phyloP scores from a whole-genome alignment of 306 rosid species.

The Sicyos edulis region DNA sequence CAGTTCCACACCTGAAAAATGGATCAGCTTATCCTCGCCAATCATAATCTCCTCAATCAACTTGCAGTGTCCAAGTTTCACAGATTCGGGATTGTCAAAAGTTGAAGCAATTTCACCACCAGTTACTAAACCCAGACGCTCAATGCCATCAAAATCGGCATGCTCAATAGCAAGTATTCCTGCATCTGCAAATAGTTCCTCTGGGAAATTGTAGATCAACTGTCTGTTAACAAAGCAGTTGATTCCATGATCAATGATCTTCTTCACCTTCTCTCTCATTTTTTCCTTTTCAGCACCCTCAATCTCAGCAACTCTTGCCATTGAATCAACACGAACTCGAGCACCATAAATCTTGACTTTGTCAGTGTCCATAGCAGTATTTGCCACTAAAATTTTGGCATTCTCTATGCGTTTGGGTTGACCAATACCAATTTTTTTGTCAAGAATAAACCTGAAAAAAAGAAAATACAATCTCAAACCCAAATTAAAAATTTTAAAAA shows the following conservation, averaged over 20 bases:
- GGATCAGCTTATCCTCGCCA: slow-evolving; percentile 91
- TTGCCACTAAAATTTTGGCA: slow-evolving; percentile 87
- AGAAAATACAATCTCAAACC: slow-evolving; percentile 15
- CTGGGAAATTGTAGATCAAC: slow-evolving; percentile 91
- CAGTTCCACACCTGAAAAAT: slow-evolving; percentile 89
- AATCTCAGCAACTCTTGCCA: slow-evolving; percentile 89
- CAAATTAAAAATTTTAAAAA: slow-evolving; percentile 16
- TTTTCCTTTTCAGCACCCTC: slow-evolving; percentile 94
- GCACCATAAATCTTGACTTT: slow-evolving; percentile 96
- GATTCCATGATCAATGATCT: slow-evolving; percentile 84
- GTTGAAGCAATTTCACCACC: slow-evolving; percentile 97
- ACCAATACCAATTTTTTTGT: slow-evolving; percentile 98
- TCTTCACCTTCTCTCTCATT: slow-evolving; percentile 93
- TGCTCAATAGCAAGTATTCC: slow-evolving; percentile 97
- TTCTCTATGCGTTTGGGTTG: slow-evolving; percentile 94
- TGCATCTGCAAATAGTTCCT: slow-evolving; percentile 94
- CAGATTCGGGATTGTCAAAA: slow-evolving; percentile 93
- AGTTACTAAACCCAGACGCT: slow-evolving; percentile 80
- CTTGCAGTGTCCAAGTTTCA: slow-evolving; percentile 83
- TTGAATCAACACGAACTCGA: slow-evolving; percentile 90
- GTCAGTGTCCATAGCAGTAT: slow-evolving; percentile 97
- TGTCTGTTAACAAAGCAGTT: slow-evolving; percentile 91
- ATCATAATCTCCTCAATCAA: slow-evolving; percentile 95
- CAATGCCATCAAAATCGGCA: slow-evolving; percentile 98
- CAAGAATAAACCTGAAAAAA: slow-evolving; percentile 79